Conservation (phyloP, 257 asterid genomes). For the Solanum appendiculatum region DNA sequence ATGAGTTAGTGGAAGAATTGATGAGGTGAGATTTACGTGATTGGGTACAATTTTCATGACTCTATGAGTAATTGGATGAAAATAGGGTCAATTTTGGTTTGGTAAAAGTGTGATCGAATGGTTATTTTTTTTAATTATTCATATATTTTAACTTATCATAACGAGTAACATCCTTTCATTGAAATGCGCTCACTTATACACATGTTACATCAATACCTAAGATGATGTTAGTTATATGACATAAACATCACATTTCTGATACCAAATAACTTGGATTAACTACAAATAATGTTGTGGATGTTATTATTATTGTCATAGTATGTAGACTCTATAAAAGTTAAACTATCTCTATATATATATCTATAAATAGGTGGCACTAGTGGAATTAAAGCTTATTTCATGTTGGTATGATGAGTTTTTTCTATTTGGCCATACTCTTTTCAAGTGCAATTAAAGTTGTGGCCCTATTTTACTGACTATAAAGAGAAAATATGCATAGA, state of each 20-base stretch:
- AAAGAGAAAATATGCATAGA: background rate
- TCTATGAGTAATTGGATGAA: background rate
- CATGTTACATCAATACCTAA: background rate
- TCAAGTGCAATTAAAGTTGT: background rate
- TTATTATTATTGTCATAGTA: background rate
- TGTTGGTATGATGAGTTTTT: background rate
- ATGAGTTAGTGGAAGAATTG: slow-evolving; percentile 1
- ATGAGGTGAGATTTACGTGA: slow-evolving; percentile 7
- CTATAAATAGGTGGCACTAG: background rate
- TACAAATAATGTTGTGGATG: background rate
- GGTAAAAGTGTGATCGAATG: background rate
- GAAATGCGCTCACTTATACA: background rate
- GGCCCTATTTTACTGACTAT: background rate
- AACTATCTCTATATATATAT: background rate
- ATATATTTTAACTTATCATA: background rate
- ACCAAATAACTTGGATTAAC: background rate
- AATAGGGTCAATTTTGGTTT: background rate
- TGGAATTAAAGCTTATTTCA: background rate
- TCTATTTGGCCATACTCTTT: background rate
- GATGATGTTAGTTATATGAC: background rate
- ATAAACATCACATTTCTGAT: background rate
- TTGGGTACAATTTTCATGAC: slow-evolving; percentile 19
- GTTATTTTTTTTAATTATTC: background rate
- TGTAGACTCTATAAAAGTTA: too few species aligned
- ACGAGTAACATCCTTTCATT: background rate